These are phyloP conservation scores for Ceratocystis variospora DNA, from an alignment of 2,329 filamentous ascomycete genomes.

Conservation along the genomic window DNA sequence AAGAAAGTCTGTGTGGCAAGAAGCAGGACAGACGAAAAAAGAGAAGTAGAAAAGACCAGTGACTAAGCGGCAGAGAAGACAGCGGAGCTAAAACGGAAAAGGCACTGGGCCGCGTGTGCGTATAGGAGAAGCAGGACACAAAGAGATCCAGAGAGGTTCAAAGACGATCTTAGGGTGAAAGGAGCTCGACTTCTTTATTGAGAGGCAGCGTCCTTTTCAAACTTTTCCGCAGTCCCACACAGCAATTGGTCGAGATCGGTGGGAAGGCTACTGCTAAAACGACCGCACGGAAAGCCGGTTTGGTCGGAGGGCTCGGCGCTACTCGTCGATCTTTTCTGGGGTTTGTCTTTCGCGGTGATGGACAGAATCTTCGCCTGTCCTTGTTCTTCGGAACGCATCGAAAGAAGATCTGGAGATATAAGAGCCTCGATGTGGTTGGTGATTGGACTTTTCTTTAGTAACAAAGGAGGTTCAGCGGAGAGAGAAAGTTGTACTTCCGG, in stretches of 20 bases:
- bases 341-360: conserved; percentile 15
- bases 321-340: background rate
- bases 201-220: no score
- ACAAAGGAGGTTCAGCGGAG: background rate
- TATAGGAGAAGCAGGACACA: background rate
- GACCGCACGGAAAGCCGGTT: background rate
- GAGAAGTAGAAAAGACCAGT: background rate
- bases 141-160: background rate
- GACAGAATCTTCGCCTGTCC: conserved; percentile 19
- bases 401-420: conserved; percentile 14
- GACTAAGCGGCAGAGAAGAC: background rate
- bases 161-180: background rate
- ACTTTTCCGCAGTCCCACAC: background rate
- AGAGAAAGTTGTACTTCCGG: background rate
- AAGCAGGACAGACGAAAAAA: background rate
- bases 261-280: background rate
- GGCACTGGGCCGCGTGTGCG: background rate
- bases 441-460: background rate
- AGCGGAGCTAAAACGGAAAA: background rate
- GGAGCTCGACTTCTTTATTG: background rate
- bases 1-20: background rate
- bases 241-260: background rate
- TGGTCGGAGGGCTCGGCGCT: background rate
- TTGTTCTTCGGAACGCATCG: conserved; percentile 18
- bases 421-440: background rate